phyloP scores from a whole-genome alignment of 164 flowering plant species.

The Macadamia integrifolia region DNA sequence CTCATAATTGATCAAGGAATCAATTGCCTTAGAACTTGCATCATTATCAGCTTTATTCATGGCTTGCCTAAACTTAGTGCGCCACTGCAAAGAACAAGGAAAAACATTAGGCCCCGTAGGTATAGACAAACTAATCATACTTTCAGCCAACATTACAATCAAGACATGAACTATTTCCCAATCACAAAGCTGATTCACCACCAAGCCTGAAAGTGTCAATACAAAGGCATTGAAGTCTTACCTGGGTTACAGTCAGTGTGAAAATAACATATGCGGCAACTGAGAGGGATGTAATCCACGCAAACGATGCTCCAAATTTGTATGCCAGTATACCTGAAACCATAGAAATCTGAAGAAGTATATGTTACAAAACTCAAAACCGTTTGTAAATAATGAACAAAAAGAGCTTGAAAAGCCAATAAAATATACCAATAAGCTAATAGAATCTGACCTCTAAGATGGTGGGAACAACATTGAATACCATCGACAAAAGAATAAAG shows the following conservation, averaged over 20 bases:
- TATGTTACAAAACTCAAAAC: conserved; percentile 24
- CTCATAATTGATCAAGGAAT: conserved; percentile 97
- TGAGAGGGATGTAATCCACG: conserved; percentile 92
- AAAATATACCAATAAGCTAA: not conserved
- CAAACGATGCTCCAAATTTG: conserved; percentile 94
- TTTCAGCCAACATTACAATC: conserved; percentile 2
- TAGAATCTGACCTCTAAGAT: conserved; percentile 73
- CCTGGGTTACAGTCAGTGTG: conserved; percentile 91
- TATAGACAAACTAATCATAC: not conserved
- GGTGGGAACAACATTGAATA: conserved; percentile 95
- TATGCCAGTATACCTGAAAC: conserved; percentile 98
- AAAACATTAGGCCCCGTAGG: not conserved
- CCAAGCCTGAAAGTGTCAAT: not conserved
- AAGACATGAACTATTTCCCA: not conserved
- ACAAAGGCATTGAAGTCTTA: conserved; percentile 13
- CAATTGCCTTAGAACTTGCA: conserved; percentile 92
- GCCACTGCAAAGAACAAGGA: conserved; percentile 57
- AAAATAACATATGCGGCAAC: conserved; percentile 83
- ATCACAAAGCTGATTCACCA: conserved; percentile 5
- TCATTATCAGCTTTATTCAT: conserved; percentile 99
- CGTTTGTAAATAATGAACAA: not conserved
- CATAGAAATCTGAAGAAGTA: conserved; percentile 80
- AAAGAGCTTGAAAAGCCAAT: not conserved
- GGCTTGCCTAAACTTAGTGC: conserved; percentile 93
- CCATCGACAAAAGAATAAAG: conserved; percentile 85